These are phyloP conservation scores for Hericium erinaceus DNA, from an alignment of 768 basidiomycete species.

Conservation along the genomic window DNA sequence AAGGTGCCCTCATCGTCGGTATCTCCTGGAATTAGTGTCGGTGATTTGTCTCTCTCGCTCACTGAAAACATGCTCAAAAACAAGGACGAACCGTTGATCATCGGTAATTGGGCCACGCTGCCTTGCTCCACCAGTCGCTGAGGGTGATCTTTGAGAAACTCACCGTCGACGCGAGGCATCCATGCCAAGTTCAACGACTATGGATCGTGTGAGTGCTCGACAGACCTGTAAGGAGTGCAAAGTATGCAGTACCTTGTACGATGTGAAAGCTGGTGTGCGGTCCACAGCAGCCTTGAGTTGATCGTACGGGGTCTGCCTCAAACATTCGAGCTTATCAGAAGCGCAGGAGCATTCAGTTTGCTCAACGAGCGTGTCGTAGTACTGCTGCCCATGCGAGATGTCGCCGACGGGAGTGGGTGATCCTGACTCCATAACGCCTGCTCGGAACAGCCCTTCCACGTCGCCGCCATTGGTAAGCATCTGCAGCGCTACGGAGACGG, in stretches of 20 bases:
- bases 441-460: slow-evolving; percentile 11
- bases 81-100: background rate
- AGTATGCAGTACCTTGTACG: background rate
- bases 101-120: slow-evolving; percentile 6
- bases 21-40: slow-evolving; percentile 3
- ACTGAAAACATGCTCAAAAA: background rate
- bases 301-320: slow-evolving; percentile 2
- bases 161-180: slow-evolving; percentile 10
- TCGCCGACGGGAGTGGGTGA: slow-evolving; percentile 6
- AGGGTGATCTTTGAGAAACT: slow-evolving; percentile 8
- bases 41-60: background rate
- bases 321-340: slow-evolving; percentile 3
- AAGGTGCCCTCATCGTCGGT: slow-evolving; percentile 12
- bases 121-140: slow-evolving; percentile 3
- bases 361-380: slow-evolving; percentile 9
- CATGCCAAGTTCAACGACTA: slow-evolving; percentile 1
- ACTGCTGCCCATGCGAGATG: slow-evolving; percentile 6
- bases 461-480: slow-evolving; percentile 10
- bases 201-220: background rate
- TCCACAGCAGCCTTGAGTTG: background rate
- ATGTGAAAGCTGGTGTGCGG: background rate
- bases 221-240: background rate
- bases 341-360: background rate
- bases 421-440: slow-evolving; percentile 14
- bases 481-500: slow-evolving; percentile 22